These are phyloP conservation scores for Globisporangium sylvaticum DNA, from an alignment of 352 stramenopile species.

Conservation along the genomic window DNA sequence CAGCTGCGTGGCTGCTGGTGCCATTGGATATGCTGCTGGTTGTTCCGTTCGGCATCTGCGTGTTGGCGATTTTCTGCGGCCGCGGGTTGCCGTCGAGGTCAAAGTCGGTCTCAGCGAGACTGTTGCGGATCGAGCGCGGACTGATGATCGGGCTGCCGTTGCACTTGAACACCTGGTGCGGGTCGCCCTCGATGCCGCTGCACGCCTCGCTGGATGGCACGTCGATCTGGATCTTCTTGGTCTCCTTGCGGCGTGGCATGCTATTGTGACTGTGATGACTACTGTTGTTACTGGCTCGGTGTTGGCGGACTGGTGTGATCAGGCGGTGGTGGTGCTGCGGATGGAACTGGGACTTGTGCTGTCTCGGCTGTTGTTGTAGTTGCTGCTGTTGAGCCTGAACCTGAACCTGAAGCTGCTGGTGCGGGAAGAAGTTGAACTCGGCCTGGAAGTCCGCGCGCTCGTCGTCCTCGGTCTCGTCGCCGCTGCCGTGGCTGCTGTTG, in stretches of 20 bases:
- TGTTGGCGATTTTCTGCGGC: constrained; percentile 25
- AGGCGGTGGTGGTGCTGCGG: constrained; percentile 21
- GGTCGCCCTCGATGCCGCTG: constrained; percentile 23
- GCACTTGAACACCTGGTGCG: constrained; percentile 50
- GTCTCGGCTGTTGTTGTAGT: background rate
- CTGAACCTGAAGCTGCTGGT: background rate
- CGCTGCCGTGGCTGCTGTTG: constrained; percentile 5
- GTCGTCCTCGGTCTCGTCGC: constrained; percentile 9
- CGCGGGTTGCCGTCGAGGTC: constrained; percentile 39
- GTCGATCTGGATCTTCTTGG: constrained; percentile 43
- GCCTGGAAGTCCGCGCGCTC: background rate
- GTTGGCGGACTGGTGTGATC: background rate
- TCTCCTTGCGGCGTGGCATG: constrained; percentile 57
- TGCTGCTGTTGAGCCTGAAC: background rate
- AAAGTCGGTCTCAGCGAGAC: constrained; percentile 50
- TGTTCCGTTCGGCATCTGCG: constrained; percentile 1
- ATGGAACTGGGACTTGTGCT: constrained; percentile 12
- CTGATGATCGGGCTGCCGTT: constrained; percentile 66
- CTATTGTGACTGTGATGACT: background rate
- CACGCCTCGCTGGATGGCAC: constrained; percentile 25
- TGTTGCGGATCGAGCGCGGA: constrained; percentile 63
- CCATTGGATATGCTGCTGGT: background rate
- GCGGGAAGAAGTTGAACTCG: constrained; percentile 5
- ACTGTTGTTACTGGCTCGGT: background rate
- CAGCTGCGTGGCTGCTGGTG: background rate